Evolutionary conservation across 2,329 filamentous ascomycete species (phyloP), one percentile per base, ranked within the genome.

Genomic region (Nakataea oryzae): DNA sequence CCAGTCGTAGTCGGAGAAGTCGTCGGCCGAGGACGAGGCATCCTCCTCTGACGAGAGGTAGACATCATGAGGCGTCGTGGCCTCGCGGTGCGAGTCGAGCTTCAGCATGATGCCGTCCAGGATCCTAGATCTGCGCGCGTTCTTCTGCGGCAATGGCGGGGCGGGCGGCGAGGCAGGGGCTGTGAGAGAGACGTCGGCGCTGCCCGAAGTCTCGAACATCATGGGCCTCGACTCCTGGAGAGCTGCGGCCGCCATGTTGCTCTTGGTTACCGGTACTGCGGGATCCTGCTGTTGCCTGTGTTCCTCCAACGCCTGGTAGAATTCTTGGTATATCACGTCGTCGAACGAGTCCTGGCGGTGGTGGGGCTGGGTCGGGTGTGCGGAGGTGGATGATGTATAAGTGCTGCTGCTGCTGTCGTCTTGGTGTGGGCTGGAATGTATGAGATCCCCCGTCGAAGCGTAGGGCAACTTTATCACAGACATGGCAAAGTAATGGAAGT

Each of bases 1-100:
- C 66, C 74, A 73, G 61, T 74, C 70, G 57, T 66, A 79, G 67
- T 84, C 81, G 62, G 82, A 86, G 65, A 81, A 81, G 71, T 84
- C 80, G 71, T 85, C 84, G 57, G 82, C 81, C 24, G 81, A 83
- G 1, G 85, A 85, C 1, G 85, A 87, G 32, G 79, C 83, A 65
- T 87, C 85, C 69, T 88, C 85, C 66, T 88, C 85, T 0, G 84
- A 86, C 2, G 84, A 87, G 29, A 88, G 79, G 70, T 88, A 88
- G 63, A 83, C 69, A 62, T 85, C 81, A 70, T 86, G 84, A 7
- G 83, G 81, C 21, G 59, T 60, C 12, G 59, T 27, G 7, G 27
- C 27, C 21, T 41, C 32, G 26, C 28, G 34, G 26, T 54, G 34
- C 14, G 58, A 9, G n/a, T 58, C 59, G 63, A 58, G 30, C 30